These are phyloP conservation scores for Filobasidium wieringae DNA, from an alignment of 768 basidiomycete species.

Conservation along the genomic window DNA sequence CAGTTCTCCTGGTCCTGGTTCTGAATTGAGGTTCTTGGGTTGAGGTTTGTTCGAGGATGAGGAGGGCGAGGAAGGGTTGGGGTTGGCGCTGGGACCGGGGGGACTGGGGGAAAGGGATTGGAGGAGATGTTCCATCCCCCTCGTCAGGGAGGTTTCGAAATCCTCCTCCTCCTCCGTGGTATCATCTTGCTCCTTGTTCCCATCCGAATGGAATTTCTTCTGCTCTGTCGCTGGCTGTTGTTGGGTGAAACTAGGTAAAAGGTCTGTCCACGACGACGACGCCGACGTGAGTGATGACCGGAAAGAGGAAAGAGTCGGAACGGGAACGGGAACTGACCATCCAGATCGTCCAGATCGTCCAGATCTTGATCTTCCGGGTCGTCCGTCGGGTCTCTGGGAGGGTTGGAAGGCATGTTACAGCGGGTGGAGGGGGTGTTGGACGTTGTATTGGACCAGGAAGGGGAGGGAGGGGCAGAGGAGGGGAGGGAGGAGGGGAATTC, in stretches of 20 bases:
- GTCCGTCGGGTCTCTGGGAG: not conserved
- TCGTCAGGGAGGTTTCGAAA: constrained; percentile 33
- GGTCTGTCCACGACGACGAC: too few species aligned
- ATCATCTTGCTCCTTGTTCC: constrained; percentile 1
- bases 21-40: not conserved
- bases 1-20: constrained; percentile 21
- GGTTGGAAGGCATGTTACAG: not conserved
- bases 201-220: not conserved
- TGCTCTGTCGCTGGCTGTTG: not conserved
- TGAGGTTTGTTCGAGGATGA: not conserved
- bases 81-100: too few species aligned
- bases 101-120: constrained; percentile 12
- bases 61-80: too few species aligned
- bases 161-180: constrained; percentile 20
- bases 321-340: not conserved
- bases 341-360: not conserved
- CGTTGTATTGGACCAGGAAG: too few species aligned
- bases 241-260: too few species aligned
- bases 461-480: too few species aligned
- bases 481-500: not conserved
- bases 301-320: not conserved
- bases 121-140: constrained; percentile 35
- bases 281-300: too few species aligned
- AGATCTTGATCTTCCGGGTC: not conserved
- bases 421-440: too few species aligned